A percentile compares a stretch with the other conserved stretches of the same genome.
phyloP scores from a whole-genome alignment of 805 yeast species.

The Saccharomycopsis fermentans region DNA sequence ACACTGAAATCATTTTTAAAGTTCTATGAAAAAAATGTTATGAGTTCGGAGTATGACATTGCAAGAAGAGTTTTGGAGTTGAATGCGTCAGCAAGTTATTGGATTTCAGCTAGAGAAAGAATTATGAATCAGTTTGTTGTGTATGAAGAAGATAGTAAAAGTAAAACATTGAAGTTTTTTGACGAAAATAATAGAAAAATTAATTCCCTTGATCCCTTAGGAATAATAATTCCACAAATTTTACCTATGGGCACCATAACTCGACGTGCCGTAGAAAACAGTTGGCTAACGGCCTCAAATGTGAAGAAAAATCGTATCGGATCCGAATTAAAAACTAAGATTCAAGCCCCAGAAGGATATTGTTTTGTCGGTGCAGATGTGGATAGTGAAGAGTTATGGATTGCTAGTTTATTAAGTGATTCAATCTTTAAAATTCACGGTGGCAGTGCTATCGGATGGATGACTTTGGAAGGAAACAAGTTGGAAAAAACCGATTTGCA shows the following conservation, averaged over 20 bases:
- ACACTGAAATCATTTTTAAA: conserved; percentile 67
- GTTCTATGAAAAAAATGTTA: conserved; percentile 60
- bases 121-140: conserved; percentile 82
- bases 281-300: conserved; percentile 97
- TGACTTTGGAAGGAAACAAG: conserved; percentile 96
- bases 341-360: conserved; percentile 82
- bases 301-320: conserved; percentile 82
- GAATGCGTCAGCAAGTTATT: conserved; percentile 75
- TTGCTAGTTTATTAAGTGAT: conserved; percentile 91
- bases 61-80: conserved; percentile 74
- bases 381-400: conserved; percentile 97
- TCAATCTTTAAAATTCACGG: conserved; percentile 85
- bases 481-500: conserved; percentile 88
- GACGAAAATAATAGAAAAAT: conserved; percentile 6
- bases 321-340: conserved; percentile 81
- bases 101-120: conserved; percentile 86
- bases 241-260: conserved; percentile 96
- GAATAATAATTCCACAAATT: conserved; percentile 74
- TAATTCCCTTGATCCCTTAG: conserved; percentile 30
- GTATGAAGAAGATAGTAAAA: conserved; percentile 25
- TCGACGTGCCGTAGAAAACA: conserved; percentile 90
- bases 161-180: conserved; percentile 11
- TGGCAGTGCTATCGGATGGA: conserved; percentile 96
- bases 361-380: conserved; percentile 97
- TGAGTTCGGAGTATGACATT: conserved; percentile 59